These are phyloP conservation scores for Closterium sp. DNA, from an alignment of 139 green algal genomes.

Conservation along the genomic window DNA sequence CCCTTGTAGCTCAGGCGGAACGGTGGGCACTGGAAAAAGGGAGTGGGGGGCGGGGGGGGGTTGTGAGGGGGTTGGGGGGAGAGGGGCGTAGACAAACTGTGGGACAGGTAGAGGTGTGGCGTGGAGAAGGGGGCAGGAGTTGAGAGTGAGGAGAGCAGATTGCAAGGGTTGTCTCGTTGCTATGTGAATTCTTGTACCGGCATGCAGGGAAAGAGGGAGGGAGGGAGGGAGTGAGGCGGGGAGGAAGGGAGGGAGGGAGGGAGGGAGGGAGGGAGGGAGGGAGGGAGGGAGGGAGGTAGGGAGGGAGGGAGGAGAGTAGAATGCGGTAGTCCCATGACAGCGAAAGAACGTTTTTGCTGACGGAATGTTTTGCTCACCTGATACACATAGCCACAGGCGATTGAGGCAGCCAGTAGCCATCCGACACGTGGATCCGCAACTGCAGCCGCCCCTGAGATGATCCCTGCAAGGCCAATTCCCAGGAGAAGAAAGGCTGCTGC, in stretches of 20 bases:
- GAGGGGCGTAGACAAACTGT: too few species aligned
- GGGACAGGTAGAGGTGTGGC: too few species aligned
- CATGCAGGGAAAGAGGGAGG: too few species aligned
- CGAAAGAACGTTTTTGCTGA: too few species aligned
- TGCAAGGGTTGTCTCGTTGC: too few species aligned
- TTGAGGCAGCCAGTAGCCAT: constrained; percentile 69
- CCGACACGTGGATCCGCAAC: constrained; percentile 34
- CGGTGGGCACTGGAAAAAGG: constrained; percentile 74
- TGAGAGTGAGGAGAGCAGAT: too few species aligned
- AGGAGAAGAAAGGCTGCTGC: constrained; percentile 9
- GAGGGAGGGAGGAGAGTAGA: too few species aligned
- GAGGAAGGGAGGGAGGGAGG: not conserved
- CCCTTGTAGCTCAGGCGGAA: constrained; percentile 96
- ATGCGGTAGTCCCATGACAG: too few species aligned
- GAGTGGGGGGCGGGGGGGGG: too few species aligned
- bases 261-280: not conserved
- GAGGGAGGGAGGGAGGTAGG: not conserved
- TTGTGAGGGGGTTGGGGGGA: too few species aligned
- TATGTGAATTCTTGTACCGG: too few species aligned
- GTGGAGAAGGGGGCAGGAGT: too few species aligned
- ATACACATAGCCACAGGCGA: constrained; percentile 92
- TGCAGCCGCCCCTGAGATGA: not conserved
- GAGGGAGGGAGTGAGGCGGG: not conserved
- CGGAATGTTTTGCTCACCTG: constrained; percentile 76
- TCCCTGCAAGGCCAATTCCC: not conserved